A percentile compares a stretch with the other conserved stretches of the same genome.
phyloP scores from a whole-genome alignment of 2,329 filamentous ascomycete genomes.

The Claviceps spartinae region DNA sequence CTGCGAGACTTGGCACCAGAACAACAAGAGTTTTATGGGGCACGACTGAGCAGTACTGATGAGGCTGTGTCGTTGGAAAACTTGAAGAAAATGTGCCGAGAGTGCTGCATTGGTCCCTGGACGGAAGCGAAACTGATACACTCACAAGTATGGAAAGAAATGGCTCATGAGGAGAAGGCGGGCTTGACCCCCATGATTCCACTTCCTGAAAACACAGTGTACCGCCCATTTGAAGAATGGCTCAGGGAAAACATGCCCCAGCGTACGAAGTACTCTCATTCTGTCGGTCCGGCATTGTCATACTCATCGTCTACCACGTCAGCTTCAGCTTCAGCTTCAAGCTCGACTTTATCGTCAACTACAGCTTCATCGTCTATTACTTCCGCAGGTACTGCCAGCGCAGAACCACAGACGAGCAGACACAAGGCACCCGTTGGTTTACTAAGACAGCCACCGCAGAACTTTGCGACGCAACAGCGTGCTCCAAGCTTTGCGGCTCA shows the following conservation, averaged over 20 bases:
- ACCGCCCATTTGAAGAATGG: conserved; percentile 50
- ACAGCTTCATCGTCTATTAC: conserved; percentile 4
- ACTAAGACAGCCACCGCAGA: conserved; percentile 43
- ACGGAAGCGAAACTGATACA: conserved; percentile 30
- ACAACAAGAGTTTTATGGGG: conserved; percentile 41
- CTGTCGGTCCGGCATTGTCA: not conserved
- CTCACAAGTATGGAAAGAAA: conserved; percentile 50
- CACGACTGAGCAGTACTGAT: conserved; percentile 30
- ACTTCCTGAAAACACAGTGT: conserved; percentile 47
- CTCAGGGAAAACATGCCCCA: conserved; percentile 33
- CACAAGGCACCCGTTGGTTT: conserved; percentile 28
- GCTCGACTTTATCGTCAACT: conserved; percentile 4
- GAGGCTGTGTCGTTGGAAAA: conserved; percentile 35
- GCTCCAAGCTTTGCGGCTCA: conserved; percentile 47
- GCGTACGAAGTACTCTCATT: conserved; percentile 3
- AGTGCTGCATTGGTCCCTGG: conserved; percentile 47
- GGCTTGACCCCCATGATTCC: conserved; percentile 51
- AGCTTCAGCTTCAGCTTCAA: not conserved
- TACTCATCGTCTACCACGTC: conserved; percentile 8
- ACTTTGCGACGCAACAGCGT: conserved; percentile 41
- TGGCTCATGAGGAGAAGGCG: conserved; percentile 54
- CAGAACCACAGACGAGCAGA: conserved; percentile 20
- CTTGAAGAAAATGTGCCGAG: conserved; percentile 41
- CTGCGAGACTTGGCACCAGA: conserved; percentile 45
- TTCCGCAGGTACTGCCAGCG: conserved; percentile 5